phyloP scores from a whole-genome alignment of 1,284 basidiomycete genomes.

The Phellinidium pouzarii region DNA sequence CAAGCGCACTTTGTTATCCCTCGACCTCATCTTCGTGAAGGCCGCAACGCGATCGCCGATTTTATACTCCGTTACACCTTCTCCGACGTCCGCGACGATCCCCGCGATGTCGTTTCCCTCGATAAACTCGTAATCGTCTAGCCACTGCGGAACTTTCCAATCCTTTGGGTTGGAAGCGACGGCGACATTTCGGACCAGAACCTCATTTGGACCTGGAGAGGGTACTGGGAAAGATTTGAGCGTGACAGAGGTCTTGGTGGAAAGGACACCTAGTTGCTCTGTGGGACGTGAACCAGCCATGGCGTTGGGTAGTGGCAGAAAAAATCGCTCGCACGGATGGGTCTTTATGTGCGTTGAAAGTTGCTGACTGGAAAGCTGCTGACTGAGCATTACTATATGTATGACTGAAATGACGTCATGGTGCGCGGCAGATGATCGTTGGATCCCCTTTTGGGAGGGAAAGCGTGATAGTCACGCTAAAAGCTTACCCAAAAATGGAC shows the following conservation, averaged over 20 bases:
- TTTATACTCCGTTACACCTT: constrained; percentile 19
- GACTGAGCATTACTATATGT: too few relatives aligned
- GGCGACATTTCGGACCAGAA: constrained; percentile 29
- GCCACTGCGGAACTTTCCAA: constrained; percentile 24
- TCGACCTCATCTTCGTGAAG: constrained; percentile 24
- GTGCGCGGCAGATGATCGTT: too few relatives aligned
- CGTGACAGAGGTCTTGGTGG: constrained; percentile 3
- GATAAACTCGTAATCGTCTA: constrained; percentile 16
- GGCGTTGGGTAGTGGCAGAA: background rate
- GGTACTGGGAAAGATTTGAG: constrained; percentile 17
- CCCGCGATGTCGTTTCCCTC: constrained; percentile 21
- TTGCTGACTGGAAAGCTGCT: too few relatives aligned
- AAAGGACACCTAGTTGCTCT: constrained; percentile 11
- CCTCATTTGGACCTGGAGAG: constrained; percentile 21
- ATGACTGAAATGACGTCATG: too few relatives aligned
- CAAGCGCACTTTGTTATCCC: constrained; percentile 8
- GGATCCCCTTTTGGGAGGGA: too few relatives aligned
- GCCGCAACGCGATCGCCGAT: constrained; percentile 22
- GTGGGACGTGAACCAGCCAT: background rate
- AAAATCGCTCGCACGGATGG: too few relatives aligned
- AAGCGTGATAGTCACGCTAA: too few relatives aligned
- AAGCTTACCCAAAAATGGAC: too few relatives aligned
- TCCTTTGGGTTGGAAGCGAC: constrained; percentile 31
- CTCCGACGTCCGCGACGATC: constrained; percentile 15
- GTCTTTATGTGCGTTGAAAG: too few relatives aligned